A percentile compares a stretch with the other conserved stretches of the same genome.
Conservation (phyloP, 2,329 filamentous ascomycete genomes). For the Fusarium sp. region DNA sequence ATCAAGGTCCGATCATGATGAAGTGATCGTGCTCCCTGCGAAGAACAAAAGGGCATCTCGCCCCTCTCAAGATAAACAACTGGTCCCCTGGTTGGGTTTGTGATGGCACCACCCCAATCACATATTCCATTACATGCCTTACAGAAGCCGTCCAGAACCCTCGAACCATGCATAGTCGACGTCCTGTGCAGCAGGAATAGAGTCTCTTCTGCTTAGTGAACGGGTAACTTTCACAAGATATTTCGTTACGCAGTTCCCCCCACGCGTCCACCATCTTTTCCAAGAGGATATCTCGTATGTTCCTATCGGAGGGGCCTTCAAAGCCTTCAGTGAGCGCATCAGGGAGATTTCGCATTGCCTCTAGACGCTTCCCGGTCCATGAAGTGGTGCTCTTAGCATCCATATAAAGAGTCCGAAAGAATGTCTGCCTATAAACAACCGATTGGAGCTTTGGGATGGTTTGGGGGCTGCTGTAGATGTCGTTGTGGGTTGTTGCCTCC, state of each 20-base stretch:
- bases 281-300: not conserved
- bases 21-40: not conserved
- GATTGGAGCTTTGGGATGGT: not conserved
- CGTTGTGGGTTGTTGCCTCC: no score
- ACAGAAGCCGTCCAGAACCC: no score
- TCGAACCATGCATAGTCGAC: not conserved
- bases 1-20: not conserved
- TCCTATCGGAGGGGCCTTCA: no score
- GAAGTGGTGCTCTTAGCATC: not conserved
- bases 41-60: not conserved
- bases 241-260: rapidly evolving
- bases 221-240: not conserved
- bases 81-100: not conserved
- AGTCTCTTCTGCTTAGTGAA: not conserved
- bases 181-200: not conserved
- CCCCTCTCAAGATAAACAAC: not conserved
- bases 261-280: not conserved
- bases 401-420: not conserved
- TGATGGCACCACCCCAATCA: not conserved
- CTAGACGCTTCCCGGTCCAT: not conserved
- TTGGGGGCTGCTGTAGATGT: no score
- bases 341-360: no score
- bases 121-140: no score
- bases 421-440: not conserved
- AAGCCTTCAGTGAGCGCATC: no score